Percentiles rank a stretch among this genome's conserved stretches.
phyloP scores from a whole-genome alignment of 768 basidiomycete species.

The Russula virescens region DNA sequence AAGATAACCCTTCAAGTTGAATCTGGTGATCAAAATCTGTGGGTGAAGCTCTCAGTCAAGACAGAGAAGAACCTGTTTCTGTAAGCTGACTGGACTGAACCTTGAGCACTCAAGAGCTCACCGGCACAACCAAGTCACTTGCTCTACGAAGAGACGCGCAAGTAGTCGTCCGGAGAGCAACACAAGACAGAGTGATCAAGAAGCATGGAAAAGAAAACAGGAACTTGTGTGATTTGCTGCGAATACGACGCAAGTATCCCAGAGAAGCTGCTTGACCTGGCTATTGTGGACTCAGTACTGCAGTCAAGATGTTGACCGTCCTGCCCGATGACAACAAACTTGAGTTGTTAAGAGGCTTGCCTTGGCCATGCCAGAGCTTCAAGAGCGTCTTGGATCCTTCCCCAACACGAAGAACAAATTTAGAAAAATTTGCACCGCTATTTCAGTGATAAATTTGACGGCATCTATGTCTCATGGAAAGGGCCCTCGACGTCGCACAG shows the following conservation, averaged over 20 bases:
- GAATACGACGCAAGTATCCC: slow-evolving; percentile 12
- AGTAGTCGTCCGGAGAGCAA: slow-evolving; percentile 9
- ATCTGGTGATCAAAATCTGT: slow-evolving; percentile 15
- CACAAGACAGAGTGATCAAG: slow-evolving; percentile 23
- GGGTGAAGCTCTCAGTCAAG: slow-evolving; percentile 14
- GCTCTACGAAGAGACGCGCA: slow-evolving; percentile 13
- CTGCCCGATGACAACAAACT: slow-evolving; percentile 8
- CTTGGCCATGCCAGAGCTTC: background rate
- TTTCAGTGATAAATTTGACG: background rate
- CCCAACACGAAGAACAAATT: slow-evolving; percentile 7
- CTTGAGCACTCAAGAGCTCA: slow-evolving; percentile 15
- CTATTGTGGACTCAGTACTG: slow-evolving; percentile 16
- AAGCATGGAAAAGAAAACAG: background rate
- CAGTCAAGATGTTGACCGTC: slow-evolving; percentile 5
- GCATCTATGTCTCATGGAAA: background rate
- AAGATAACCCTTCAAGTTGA: slow-evolving; percentile 18
- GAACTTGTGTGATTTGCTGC: slow-evolving; percentile 15
- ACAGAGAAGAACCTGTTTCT: slow-evolving; percentile 5
- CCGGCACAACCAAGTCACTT: slow-evolving; percentile 1
- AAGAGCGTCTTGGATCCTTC: background rate
- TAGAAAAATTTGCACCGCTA: slow-evolving; percentile 17
- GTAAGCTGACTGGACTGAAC: slow-evolving; percentile 19
- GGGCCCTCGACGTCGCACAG: slow-evolving; percentile 1
- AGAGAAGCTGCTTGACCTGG: slow-evolving; percentile 13
- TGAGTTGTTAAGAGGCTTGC: slow-evolving; percentile 5